A percentile compares a stretch with the other conserved stretches of the same genome.
Conservation (phyloP, 2,329 filamentous ascomycete species). For the Xylariaceae sp. region DNA sequence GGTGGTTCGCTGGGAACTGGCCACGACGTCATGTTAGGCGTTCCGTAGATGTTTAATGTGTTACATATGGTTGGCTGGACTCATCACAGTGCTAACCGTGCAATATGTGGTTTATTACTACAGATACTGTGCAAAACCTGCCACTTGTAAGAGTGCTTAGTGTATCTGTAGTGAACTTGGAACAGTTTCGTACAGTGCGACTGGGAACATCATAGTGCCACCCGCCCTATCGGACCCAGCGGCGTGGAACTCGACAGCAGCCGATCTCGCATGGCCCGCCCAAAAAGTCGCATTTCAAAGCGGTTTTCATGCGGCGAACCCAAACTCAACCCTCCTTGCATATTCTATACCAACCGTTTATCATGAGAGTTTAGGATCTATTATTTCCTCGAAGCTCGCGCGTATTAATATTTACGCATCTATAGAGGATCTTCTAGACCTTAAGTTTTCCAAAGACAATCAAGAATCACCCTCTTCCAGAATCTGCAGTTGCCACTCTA, state of each 20-base stretch:
- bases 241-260: constrained; percentile 17
- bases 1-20: too few relatives aligned
- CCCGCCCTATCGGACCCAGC: constrained; percentile 3
- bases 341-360: neutral
- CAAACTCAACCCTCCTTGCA: neutral
- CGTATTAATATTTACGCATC: too few relatives aligned
- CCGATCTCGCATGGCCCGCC: constrained; percentile 33
- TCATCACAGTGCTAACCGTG: constrained; percentile 1
- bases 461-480: too few relatives aligned
- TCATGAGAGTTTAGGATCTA: too few relatives aligned
- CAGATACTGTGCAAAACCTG: neutral
- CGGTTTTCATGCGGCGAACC: constrained; percentile 13
- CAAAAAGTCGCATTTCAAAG: constrained; percentile 36
- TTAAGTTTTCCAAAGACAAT: too few relatives aligned
- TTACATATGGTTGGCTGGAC: constrained; percentile 7
- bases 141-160: too few relatives aligned
- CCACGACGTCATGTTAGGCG: constrained; percentile 24
- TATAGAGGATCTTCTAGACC: too few relatives aligned
- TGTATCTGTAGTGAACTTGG: too few relatives aligned
- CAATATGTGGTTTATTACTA: neutral
- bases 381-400: too few relatives aligned
- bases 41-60: neutral
- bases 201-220: neutral
- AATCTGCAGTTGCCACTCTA: constrained; percentile 17
- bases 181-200: constrained; percentile 10